Conservation (phyloP, 805 yeast genomes). For the Lachancea sp. region DNA sequence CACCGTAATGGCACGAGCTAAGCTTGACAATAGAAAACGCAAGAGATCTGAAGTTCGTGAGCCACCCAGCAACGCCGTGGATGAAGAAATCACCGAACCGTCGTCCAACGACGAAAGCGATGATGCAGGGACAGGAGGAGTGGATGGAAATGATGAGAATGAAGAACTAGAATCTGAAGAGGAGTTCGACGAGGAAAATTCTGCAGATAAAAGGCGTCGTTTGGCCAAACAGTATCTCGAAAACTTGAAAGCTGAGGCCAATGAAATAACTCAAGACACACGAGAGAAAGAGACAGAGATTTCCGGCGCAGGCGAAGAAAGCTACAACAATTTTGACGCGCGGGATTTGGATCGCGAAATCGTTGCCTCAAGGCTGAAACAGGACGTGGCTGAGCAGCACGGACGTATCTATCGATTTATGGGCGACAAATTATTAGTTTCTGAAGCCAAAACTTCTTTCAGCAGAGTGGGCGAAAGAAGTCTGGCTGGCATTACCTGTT, state of each 20-base stretch:
- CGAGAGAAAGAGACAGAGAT: conserved; percentile 17
- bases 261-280: conserved; percentile 25
- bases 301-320: conserved; percentile 18
- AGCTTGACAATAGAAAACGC: conserved; percentile 15
- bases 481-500: conserved; percentile 40
- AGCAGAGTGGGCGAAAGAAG: conserved; percentile 59
- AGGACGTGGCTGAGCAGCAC: conserved; percentile 84
- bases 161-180: conserved; percentile 58
- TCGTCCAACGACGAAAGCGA: conserved; percentile 46
- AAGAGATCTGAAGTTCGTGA: conserved; percentile 19
- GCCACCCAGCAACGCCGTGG: conserved; percentile 21
- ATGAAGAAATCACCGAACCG: conserved; percentile 50
- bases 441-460: conserved; percentile 37
- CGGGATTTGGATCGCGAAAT: conserved; percentile 85
- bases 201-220: conserved; percentile 90
- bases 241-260: conserved; percentile 59
- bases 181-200: conserved; percentile 67
- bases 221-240: conserved; percentile 89
- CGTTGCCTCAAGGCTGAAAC: conserved; percentile 68
- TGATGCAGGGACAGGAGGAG: conserved; percentile 33
- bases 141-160: conserved; percentile 33
- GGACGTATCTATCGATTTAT: conserved; percentile 73
- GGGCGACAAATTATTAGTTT: conserved; percentile 42
- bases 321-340: conserved; percentile 68
- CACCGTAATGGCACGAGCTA: conserved; percentile 5